These are phyloP conservation scores for Fusarium mangiferae DNA, from an alignment of 2,329 filamentous ascomycete species.

Conservation along the genomic window DNA sequence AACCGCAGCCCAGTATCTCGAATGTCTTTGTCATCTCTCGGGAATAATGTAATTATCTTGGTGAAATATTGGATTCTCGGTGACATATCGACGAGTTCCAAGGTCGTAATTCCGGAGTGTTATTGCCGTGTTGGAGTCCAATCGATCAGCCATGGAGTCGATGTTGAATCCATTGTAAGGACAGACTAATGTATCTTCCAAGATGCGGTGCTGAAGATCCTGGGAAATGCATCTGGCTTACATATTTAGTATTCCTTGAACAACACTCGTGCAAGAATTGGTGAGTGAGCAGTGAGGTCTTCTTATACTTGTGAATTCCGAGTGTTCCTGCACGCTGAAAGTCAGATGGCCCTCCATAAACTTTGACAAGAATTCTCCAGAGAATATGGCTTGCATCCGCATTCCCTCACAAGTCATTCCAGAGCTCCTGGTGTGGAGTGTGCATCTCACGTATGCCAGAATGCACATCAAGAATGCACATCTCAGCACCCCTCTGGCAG, in stretches of 20 bases:
- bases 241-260: neutral
- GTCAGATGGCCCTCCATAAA: constrained; percentile 30
- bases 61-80: neutral
- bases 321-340: constrained; percentile 1
- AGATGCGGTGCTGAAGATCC: neutral
- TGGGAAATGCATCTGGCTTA: too few species aligned
- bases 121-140: neutral
- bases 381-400: constrained; percentile 37
- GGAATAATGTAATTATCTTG: neutral
- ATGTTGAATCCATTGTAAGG: neutral
- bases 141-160: neutral
- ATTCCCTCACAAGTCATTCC: constrained; percentile 37
- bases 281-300: neutral
- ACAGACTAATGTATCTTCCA: neutral
- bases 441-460: constrained; percentile 27
- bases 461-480: constrained; percentile 29
- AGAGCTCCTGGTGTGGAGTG: constrained; percentile 32
- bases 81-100: constrained; percentile 6
- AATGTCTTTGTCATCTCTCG: neutral
- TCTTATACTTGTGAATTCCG: constrained; percentile 25
- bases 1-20: neutral
- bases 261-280: too few species aligned
- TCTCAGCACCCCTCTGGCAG: constrained; percentile 21
- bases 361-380: constrained; percentile 36
- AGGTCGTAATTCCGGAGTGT: neutral